Percentiles rank a stretch among this genome's conserved stretches.
Conservation (phyloP, 1,284 basidiomycete genomes). For the Cystobasidiaceae sp. region DNA sequence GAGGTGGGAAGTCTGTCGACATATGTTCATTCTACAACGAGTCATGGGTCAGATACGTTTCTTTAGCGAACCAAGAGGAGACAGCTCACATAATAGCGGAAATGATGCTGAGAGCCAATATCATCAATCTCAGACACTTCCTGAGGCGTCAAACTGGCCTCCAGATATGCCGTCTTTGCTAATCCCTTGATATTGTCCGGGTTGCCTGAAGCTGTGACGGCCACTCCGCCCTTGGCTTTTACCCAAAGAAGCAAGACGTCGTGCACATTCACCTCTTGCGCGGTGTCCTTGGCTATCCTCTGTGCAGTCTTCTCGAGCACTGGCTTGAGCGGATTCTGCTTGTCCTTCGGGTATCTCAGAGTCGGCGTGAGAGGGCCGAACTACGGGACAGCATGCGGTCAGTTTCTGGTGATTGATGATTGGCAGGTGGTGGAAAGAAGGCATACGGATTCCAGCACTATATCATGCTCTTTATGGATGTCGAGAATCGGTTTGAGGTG, state of each 20-base stretch:
- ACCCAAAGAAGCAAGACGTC: slow-evolving; percentile 62
- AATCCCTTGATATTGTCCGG: slow-evolving; percentile 62
- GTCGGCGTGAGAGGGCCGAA: slow-evolving; percentile 55
- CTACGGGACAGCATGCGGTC: background rate
- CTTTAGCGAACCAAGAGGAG: background rate
- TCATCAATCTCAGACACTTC: slow-evolving; percentile 62
- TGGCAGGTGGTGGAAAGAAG: no score
- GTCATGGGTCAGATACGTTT: background rate
- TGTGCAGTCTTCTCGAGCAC: slow-evolving; percentile 54
- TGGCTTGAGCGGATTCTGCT: slow-evolving; percentile 57
- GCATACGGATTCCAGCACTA: slow-evolving; percentile 46
- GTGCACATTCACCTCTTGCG: slow-evolving; percentile 53
- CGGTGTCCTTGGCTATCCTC: slow-evolving; percentile 39
- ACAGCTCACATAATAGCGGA: slow-evolving; percentile 45
- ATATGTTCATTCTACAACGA: slow-evolving; percentile 41
- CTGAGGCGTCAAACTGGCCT: slow-evolving; percentile 58
- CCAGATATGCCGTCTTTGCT: slow-evolving; percentile 52
- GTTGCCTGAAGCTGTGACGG: slow-evolving; percentile 74
- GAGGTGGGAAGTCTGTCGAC: slow-evolving; percentile 45
- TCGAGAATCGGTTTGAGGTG: slow-evolving; percentile 37
- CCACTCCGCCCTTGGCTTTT: slow-evolving; percentile 54
- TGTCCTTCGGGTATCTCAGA: slow-evolving; percentile 51
- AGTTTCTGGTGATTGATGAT: no score
- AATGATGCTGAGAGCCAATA: slow-evolving; percentile 59
- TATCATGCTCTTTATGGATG: slow-evolving; percentile 37